Conservation (phyloP, 129 eudicot species). For the Gnaphalium uliginosum region DNA sequence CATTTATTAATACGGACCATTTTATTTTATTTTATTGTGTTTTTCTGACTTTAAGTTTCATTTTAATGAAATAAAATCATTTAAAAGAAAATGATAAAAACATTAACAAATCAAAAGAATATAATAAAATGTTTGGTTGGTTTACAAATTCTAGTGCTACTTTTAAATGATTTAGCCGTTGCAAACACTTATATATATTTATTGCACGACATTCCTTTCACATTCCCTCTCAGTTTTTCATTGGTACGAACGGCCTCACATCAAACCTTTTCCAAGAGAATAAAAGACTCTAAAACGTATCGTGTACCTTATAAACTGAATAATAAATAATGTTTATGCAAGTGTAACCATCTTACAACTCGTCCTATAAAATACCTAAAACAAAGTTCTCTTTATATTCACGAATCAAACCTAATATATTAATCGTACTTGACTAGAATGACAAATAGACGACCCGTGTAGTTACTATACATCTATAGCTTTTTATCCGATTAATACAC, state of each 20-base stretch:
- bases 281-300: neutral
- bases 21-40: neutral
- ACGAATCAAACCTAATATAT: neutral
- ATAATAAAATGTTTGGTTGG: neutral
- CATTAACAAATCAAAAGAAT: neutral
- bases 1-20: neutral
- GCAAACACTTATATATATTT: neutral
- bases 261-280: slow-evolving; percentile 19
- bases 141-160: neutral
- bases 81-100: too few relatives aligned
- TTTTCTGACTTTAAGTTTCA: slow-evolving; percentile 21
- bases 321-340: neutral
- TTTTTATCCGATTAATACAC: neutral
- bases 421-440: neutral
- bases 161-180: neutral
- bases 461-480: neutral
- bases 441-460: neutral
- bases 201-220: slow-evolving; percentile 22
- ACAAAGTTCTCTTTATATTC: neutral
- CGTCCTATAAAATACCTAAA: neutral
- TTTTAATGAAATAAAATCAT: neutral
- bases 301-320: neutral
- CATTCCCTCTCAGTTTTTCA: neutral
- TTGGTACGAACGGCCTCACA: neutral
- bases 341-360: neutral